Evolutionary conservation across 495 filamentous ascomycete species (phyloP), one percentile per base, ranked within the genome.

Genomic region (Hypoxylon intermedium): DNA sequence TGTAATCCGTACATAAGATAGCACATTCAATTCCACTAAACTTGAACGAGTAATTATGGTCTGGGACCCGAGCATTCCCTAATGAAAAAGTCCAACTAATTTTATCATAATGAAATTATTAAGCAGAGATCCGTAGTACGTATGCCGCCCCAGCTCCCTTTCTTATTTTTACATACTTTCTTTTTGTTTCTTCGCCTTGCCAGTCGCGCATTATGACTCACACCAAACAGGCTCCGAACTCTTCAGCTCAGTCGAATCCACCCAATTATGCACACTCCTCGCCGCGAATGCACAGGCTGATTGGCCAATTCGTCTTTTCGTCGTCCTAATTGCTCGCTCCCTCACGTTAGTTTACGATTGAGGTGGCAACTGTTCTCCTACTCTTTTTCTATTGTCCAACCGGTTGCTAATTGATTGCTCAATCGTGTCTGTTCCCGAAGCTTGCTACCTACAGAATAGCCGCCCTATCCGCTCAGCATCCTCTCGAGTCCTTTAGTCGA

Each of bases 301-400:
- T 71, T 71, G 68, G 68, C 18, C 68, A 70, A 71, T 71, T 68
- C 46, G 26, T 40, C 7, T 15, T 18, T 19, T 43, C 38, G 53
- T 47, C 12, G 33, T 64, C 34, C 50, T 26, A 53, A 44, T 54
- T 50, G 26, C 36, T 49, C 30, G 42, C 21, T 53, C 31, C 16
- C 34, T 51, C 19, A 43, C 42, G 24, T 42, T 33, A 34, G 60
- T 61, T 48, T 54, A 23, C 26, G 30, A 44, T 28, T 58, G 49
- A 58, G 54, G 60, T 64, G 60, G 60, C 60, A 58, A 38, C 19
- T 49, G 21, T 53, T 16, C 13, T 28, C 15, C 33, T 56, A 40
- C 47, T 36, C 48, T 43, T 26, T 24, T 18, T 23, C 24, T 18
- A 31, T 42, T 3, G 40, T 46, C 30, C 31, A 46, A 19, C 12